phyloP scores from a whole-genome alignment of 176 grass and related monocot species.

The maize (Zea mays) region Zm-B73-REFERENCE-NAM-5.0 NC_050104.1:120791001-120791500 shows the following conservation, averaged over 20 bases:
- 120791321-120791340: not conserved
- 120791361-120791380: not conserved
- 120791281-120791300: not conserved
- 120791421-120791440: not conserved
- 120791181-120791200: not conserved
- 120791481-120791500: constrained; percentile 11
- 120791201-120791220: not conserved
- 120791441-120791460: not conserved
- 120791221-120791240: not conserved
- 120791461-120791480: not conserved
- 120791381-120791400: not conserved
- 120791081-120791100: not conserved
- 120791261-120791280: not conserved
- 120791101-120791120: not conserved
- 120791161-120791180: not conserved
- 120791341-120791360: no score
- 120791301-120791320: not conserved
- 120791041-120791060: constrained; percentile 9
- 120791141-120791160: not conserved
- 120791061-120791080: not conserved
- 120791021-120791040: not conserved
- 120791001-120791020: not conserved
- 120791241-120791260: not conserved
- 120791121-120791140: not conserved
- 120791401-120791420: not conserved